A percentile compares a stretch with the other conserved stretches of the same genome.
Evolutionary conservation across 2,329 filamentous ascomycete genomes (phyloP).

Genomic region (Penicillium palitans): DNA sequence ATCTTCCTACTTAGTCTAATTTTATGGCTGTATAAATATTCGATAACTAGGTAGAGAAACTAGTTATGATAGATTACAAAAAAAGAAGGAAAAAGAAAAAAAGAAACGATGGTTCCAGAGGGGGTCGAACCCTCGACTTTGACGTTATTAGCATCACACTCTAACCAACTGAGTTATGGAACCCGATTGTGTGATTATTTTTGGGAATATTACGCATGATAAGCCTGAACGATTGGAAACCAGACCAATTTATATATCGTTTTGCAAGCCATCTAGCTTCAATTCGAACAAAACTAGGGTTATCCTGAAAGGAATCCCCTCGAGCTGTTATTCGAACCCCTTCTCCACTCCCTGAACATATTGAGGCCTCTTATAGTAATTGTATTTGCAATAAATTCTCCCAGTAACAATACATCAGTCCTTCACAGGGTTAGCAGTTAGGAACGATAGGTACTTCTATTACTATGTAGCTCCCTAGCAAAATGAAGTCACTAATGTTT

Average conservation of each 20-base stretch:
- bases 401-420: neutral
- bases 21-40: too few relatives aligned
- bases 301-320: neutral
- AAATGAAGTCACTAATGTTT: neutral
- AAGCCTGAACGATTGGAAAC: neutral
- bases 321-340: neutral
- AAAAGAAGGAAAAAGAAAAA: neutral
- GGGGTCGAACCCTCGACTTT: constrained; percentile 6
- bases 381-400: neutral
- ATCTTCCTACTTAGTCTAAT: too few relatives aligned
- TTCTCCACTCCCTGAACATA: neutral
- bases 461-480: neutral
- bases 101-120: constrained; percentile 1
- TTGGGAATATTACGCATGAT: neutral
- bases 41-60: too few relatives aligned
- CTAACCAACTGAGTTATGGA: constrained; percentile 9
- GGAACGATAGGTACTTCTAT: neutral
- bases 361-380: neutral
- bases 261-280: neutral
- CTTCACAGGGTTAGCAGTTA: neutral
- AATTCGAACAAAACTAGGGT: neutral
- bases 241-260: neutral
- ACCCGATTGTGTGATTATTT: neutral
- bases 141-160: constrained; percentile 5
- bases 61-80: too few relatives aligned